Base-by-base conservation (phyloP, 805 yeast genomes). In the Saccharomycopsis sp. region DNA sequence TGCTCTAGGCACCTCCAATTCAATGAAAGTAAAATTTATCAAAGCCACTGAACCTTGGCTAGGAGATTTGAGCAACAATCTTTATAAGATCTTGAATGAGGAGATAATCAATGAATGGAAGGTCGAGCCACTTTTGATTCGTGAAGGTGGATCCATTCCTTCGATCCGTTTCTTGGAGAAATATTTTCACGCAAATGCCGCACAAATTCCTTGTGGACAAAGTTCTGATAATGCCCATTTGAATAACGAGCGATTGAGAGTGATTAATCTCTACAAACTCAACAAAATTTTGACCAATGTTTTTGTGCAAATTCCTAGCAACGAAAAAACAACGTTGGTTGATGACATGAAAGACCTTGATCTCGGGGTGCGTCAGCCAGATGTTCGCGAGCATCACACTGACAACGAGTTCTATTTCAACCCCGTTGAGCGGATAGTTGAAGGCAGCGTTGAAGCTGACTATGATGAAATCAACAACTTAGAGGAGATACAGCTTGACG, bases 101-200 rank as follows among this genome's bases (percentile, higher is more conserved):
- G 89, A 87, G 54, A 75, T 92, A 34, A 71, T 74, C 48, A 69
- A 74, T 2, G 88, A 84, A 57, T 92, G 99, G 99, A 82, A 80
- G 0, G 72, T 76, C 12, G 89, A 87, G 56, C 97, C 98, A 1
- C 73, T 92, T 48, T 85, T 84, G 60, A 89, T 94, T 34, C 81
- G 98, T 63, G 99, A 94, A 73, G 99, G 99, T 61, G 99, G 99
- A 0, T 89, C 97, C 0, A 91, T 92, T 68, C 97, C 99, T 1
- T 85, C 92, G 9, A 84, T 94, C 5, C 73, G 97, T 62, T 87
- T 86, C 60, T 72, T 92, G 63, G 99, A 92, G 65, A 88, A 88
- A 69, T 75, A 79, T 12, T 88, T 92, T 63, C 71, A 78, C 55
- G 97, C 98, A 2, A 89, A 89, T 24, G 98, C 97, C 1, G 95